These are phyloP conservation scores for Dictyostelium firmibasis DNA, from an alignment of 78 protist species.

Conservation along the genomic window DNA sequence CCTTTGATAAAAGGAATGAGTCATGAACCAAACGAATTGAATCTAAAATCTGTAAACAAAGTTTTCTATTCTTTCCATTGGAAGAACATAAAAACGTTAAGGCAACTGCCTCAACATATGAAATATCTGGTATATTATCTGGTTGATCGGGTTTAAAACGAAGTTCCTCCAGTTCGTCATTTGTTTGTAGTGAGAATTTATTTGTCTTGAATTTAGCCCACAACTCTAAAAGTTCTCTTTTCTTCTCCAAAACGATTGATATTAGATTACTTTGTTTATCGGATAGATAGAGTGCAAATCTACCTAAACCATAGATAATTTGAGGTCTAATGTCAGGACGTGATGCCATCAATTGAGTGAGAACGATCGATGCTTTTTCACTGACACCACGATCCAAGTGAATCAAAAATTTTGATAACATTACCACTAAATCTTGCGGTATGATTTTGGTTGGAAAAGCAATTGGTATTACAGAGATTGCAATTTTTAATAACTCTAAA, in stretches of 20 bases:
- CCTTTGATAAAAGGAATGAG: background rate
- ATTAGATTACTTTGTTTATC: conserved; percentile 24
- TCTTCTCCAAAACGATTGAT: conserved; percentile 16
- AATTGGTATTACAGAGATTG: conserved; percentile 63
- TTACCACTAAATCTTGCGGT: conserved; percentile 35
- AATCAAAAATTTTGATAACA: conserved; percentile 62
- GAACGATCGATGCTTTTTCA: conserved; percentile 50
- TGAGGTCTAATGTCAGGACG: conserved; percentile 66
- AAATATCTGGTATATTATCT: conserved; percentile 9
- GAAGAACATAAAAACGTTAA: conserved; percentile 54
- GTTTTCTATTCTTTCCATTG: conserved; percentile 31
- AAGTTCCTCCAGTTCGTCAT: background rate
- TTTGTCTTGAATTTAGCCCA: conserved; percentile 36
- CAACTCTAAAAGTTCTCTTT: conserved; percentile 7
- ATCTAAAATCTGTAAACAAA: conserved; percentile 23
- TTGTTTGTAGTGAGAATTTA: conserved; percentile 17
- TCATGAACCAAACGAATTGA: conserved; percentile 58
- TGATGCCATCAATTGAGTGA: conserved; percentile 60
- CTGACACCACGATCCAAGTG: conserved; percentile 77
- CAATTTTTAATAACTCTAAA: conserved; percentile 61
- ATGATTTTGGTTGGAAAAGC: conserved; percentile 35
- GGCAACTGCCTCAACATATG: conserved; percentile 48
- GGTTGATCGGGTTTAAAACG: conserved; percentile 21
- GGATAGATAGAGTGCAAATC: conserved; percentile 31
- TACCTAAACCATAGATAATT: conserved; percentile 59